Conservation (phyloP, 2,329 filamentous ascomycete species). For the Colletotrichum sp. region DNA sequence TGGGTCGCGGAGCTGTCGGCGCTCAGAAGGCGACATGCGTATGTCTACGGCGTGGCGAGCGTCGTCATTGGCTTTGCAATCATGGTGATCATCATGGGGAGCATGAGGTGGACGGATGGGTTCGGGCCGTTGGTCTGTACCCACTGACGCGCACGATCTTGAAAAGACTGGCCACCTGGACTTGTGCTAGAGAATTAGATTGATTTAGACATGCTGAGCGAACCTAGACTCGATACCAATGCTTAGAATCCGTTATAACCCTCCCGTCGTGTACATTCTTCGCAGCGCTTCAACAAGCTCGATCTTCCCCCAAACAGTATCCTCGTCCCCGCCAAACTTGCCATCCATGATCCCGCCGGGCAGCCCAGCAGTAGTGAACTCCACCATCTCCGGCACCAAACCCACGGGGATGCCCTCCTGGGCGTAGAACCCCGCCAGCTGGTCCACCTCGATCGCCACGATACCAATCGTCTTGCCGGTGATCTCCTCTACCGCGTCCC, state of each 20-base stretch:
- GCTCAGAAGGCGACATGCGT: constrained; percentile 60
- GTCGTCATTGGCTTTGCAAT: constrained; percentile 62
- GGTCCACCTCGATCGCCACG: constrained; percentile 23
- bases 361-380: constrained; percentile 16
- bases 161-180: too few relatives aligned
- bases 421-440: constrained; percentile 26
- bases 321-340: constrained; percentile 26
- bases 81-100: constrained; percentile 76
- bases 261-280: too few relatives aligned
- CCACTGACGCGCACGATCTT: too few relatives aligned
- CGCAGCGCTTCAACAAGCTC: constrained; percentile 30
- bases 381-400: constrained; percentile 1
- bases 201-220: background rate
- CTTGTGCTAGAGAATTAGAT: too few relatives aligned
- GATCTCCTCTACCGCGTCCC: constrained; percentile 29
- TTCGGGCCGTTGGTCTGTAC: constrained; percentile 50
- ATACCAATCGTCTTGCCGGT: constrained; percentile 29
- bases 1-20: constrained; percentile 67
- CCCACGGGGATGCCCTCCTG: constrained; percentile 25
- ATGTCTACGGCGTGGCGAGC: constrained; percentile 70
- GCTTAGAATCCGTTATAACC: too few relatives aligned
- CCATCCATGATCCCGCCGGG: constrained; percentile 28
- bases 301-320: constrained; percentile 26
- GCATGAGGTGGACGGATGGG: constrained; percentile 71
- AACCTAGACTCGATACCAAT: background rate